Evolutionary conservation across 1,284 basidiomycete genomes (phyloP).

Genomic region (Ustilago shanxiensis): DNA sequence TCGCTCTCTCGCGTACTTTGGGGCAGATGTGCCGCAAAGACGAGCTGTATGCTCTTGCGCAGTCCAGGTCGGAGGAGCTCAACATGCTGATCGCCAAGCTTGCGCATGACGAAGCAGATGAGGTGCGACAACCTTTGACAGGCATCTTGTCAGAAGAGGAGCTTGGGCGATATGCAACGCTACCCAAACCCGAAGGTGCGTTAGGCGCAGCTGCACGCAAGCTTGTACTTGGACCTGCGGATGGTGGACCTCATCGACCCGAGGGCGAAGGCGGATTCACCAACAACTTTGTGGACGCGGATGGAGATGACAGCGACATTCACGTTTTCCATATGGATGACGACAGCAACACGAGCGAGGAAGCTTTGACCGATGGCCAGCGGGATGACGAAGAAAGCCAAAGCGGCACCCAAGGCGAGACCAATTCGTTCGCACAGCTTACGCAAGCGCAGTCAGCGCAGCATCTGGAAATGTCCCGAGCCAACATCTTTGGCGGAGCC

Average conservation of each 20-base stretch:
- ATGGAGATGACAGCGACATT: slow-evolving; percentile 31
- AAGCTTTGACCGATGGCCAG: slow-evolving; percentile 14
- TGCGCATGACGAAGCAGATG: slow-evolving; percentile 46
- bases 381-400: slow-evolving; percentile 10
- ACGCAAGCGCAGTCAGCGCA: slow-evolving; percentile 34
- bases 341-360: slow-evolving; percentile 18
- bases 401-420: background rate
- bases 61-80: slow-evolving; percentile 52
- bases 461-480: slow-evolving; percentile 42
- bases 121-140: slow-evolving; percentile 58
- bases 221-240: slow-evolving; percentile 66
- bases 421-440: slow-evolving; percentile 5
- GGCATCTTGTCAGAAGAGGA: slow-evolving; percentile 43
- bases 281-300: slow-evolving; percentile 33
- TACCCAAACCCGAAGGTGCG: slow-evolving; percentile 1
- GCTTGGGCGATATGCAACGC: slow-evolving; percentile 9
- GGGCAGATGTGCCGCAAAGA: slow-evolving; percentile 72
- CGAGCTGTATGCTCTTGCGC: slow-evolving; percentile 64
- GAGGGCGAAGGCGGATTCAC: slow-evolving; percentile 38
- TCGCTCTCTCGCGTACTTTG: slow-evolving; percentile 81
- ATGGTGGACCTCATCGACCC: slow-evolving; percentile 49
- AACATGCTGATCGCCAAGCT: slow-evolving; percentile 57
- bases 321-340: slow-evolving; percentile 50
- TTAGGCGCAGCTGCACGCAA: slow-evolving; percentile 13
- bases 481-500: slow-evolving; percentile 34